Conservation (phyloP, 2,329 filamentous ascomycete genomes). For the Cladosporium sp. region DNA sequence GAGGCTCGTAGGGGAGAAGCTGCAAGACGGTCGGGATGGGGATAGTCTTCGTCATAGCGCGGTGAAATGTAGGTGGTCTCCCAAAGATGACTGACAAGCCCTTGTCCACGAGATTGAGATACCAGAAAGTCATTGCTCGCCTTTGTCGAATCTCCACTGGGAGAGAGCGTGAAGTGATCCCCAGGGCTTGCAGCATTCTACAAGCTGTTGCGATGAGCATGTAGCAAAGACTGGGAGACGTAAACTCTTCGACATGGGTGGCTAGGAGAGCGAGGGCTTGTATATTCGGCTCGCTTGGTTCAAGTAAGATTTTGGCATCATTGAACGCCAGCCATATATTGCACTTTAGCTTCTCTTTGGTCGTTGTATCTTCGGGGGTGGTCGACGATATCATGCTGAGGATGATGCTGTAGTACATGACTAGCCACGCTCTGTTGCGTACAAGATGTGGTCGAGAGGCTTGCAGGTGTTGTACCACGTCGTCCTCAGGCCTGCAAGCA, state of each 20-base stretch:
- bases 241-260: slow-evolving; percentile 22
- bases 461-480: slow-evolving; percentile 13
- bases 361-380: slow-evolving; percentile 8
- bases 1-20: slow-evolving; percentile 16
- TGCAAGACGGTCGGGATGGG: slow-evolving; percentile 19
- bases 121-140: slow-evolving; percentile 22
- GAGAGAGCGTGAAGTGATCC: slow-evolving; percentile 17
- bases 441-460: slow-evolving; percentile 14
- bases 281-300: slow-evolving; percentile 21
- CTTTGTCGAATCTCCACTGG: slow-evolving; percentile 16
- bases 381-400: slow-evolving; percentile 16
- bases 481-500: slow-evolving; percentile 8
- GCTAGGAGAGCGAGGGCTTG: slow-evolving; percentile 22
- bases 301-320: slow-evolving; percentile 20
- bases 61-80: slow-evolving; percentile 20
- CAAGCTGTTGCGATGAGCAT: slow-evolving; percentile 22
- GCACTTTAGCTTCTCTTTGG: slow-evolving; percentile 16
- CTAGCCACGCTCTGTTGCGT: slow-evolving; percentile 21
- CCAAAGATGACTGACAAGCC: slow-evolving; percentile 20
- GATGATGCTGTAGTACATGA: slow-evolving; percentile 24
- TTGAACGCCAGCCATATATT: slow-evolving; percentile 26
- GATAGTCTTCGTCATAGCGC: slow-evolving; percentile 16
- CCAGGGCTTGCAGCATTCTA: slow-evolving; percentile 22
- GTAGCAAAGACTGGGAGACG: slow-evolving; percentile 23
- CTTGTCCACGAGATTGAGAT: slow-evolving; percentile 22